Conservation (phyloP, 768 basidiomycete species). For the Russula virescens region DNA sequence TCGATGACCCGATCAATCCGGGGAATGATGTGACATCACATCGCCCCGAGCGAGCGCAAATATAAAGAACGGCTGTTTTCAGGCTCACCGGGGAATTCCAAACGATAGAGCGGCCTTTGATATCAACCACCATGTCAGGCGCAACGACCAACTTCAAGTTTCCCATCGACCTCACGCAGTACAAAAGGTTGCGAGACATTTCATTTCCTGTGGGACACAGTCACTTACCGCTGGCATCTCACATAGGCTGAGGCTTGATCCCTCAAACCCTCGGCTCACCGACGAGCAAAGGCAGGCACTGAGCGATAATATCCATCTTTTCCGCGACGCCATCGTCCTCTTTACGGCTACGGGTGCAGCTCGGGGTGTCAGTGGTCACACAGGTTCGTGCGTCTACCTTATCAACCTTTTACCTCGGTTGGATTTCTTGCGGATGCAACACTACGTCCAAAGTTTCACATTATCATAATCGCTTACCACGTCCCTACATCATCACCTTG, state of each 20-base stretch:
- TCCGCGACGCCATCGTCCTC: constrained; percentile 79
- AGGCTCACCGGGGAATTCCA: neutral
- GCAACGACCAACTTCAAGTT: constrained; percentile 17
- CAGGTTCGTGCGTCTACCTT: constrained; percentile 40
- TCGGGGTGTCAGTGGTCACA: constrained; percentile 82
- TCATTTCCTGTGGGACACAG: no score
- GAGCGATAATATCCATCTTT: constrained; percentile 65
- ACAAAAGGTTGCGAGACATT: constrained; percentile 15
- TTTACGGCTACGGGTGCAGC: constrained; percentile 86
- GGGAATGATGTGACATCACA: neutral
- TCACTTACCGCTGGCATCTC: neutral
- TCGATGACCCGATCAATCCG: neutral
- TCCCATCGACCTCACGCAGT: constrained; percentile 22
- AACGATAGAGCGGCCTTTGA: neutral
- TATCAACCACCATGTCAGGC: constrained; percentile 20
- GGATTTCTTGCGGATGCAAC: neutral
- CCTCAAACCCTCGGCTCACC: constrained; percentile 54
- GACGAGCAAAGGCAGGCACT: constrained; percentile 56
- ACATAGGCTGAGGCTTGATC: constrained; percentile 65
- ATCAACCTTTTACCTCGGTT: neutral
- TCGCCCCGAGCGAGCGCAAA: neutral
- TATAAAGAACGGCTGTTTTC: neutral
- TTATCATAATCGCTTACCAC: neutral
- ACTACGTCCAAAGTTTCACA: neutral
- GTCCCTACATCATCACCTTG: neutral